Evolutionary conservation across 2,329 filamentous ascomycete species (phyloP), one percentile per base, ranked within the genome.

Genomic region (Davidsoniella virescens): DNA sequence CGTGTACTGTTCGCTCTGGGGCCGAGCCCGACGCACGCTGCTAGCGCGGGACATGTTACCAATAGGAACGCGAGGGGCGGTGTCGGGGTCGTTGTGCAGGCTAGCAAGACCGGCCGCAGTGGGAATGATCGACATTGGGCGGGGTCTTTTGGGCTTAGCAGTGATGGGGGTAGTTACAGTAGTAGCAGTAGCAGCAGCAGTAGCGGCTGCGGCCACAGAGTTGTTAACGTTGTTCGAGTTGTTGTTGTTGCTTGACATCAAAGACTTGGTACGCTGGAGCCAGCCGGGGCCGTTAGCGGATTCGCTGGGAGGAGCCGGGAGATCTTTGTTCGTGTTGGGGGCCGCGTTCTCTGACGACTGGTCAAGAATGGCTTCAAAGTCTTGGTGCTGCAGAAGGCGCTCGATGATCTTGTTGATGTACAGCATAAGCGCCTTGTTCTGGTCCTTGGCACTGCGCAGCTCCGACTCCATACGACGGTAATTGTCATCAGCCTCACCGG

Each of bases 351-450:
- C 76, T 47, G 77, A 76, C 7, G 82, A 84, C 63, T 86, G 84
- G 62, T 94, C 87, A 39, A 95, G 72, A 54, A 96, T 94, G 55
- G 86, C 80, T 67, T 98, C 90, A 57, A 94, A 96, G 57, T 94
- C 88, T 60, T 94, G 84, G 65, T 95, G 85, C 62, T 94, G 84
- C 55, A 98, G 75, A 42, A 98, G 77, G 51, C 92, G 84, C 64
- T 92, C 92, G 63, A 98, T 94, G 64, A 98, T 96, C 69, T 92
- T 94, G 75, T 96, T 94, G 70, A 98, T 95, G 69, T 98, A 98
- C 56, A 96, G 72, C 20, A 87, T 94, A 58, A 98, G 72, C 26
- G 92, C 92, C 70, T 96, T 96, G 71, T 98, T 96, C 69, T 94
- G 82, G 63, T 94, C 90, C 67, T 85, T 90, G 58, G 86, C 70